Evolutionary conservation across 1,284 basidiomycete genomes (phyloP).

Genomic region (Pseudozyma thailandica): DNA sequence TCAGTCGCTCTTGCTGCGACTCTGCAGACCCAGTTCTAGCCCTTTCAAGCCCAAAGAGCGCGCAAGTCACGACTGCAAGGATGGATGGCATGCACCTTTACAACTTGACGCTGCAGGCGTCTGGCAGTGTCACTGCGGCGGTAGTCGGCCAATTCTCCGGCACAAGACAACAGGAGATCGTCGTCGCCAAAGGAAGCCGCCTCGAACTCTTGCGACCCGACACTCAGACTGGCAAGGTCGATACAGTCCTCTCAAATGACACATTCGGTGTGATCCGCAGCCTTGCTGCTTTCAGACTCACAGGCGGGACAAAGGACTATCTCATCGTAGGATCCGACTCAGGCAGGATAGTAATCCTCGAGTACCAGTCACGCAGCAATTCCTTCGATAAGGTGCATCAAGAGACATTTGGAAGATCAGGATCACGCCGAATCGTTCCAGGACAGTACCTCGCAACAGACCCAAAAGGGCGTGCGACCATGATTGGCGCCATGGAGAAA

Average conservation of each 20-base stretch:
- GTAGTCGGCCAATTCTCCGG: conserved; percentile 66
- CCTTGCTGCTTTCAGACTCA: conserved; percentile 62
- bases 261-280: conserved; percentile 64
- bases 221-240: conserved; percentile 54
- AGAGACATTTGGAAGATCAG: conserved; percentile 66
- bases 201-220: conserved; percentile 63
- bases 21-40: too few relatives aligned
- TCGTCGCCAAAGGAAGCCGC: conserved; percentile 59
- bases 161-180: conserved; percentile 63
- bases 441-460: conserved; percentile 67
- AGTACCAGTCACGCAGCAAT: conserved; percentile 58
- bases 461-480: conserved; percentile 65
- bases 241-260: conserved; percentile 54
- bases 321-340: conserved; percentile 66
- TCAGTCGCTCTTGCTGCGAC: too few relatives aligned
- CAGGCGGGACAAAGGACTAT: conserved; percentile 63
- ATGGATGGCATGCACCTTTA: conserved; percentile 65
- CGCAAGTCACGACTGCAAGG: not conserved
- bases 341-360: conserved; percentile 64
- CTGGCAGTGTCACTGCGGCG: conserved; percentile 59
- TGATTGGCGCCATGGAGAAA: conserved; percentile 67
- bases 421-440: conserved; percentile 63
- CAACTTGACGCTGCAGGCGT: conserved; percentile 61
- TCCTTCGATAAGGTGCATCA: conserved; percentile 62
- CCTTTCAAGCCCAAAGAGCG: too few relatives aligned